Conservation (phyloP, 2,329 filamentous ascomycete genomes). For the Ophioceras dolichostomum region DNA sequence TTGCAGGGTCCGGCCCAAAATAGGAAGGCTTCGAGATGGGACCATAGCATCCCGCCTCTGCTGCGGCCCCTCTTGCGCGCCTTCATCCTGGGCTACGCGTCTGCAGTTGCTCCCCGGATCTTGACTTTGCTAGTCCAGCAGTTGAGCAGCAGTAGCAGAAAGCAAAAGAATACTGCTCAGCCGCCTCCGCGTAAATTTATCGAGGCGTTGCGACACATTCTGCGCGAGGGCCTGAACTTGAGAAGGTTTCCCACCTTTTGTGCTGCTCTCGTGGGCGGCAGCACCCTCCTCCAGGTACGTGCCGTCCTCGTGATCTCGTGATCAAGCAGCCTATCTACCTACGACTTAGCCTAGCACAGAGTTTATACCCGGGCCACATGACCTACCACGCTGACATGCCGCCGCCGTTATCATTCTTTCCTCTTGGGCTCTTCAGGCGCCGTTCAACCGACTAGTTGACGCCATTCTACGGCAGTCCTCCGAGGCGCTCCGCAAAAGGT, state of each 20-base stretch:
- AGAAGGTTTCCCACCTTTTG: slow-evolving; percentile 52
- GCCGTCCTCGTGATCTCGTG: slow-evolving; percentile 10
- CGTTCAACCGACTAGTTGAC: slow-evolving; percentile 16
- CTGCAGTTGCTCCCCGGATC: slow-evolving; percentile 42
- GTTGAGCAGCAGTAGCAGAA: slow-evolving; percentile 26
- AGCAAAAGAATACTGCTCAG: slow-evolving; percentile 10
- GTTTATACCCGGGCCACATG: no score
- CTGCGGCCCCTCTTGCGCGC: slow-evolving; percentile 45
- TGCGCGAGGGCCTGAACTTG: slow-evolving; percentile 38
- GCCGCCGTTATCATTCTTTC: no score
- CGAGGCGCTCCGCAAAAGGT: slow-evolving; percentile 18
- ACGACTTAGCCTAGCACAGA: no score
- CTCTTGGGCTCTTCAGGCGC: slow-evolving; percentile 12
- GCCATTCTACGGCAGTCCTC: slow-evolving; percentile 13
- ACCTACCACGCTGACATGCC: no score
- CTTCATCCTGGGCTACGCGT: slow-evolving; percentile 49
- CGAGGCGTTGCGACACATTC: slow-evolving; percentile 24
- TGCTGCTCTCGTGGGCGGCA: slow-evolving; percentile 45
- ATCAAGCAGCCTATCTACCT: no score
- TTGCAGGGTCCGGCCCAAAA: no score
- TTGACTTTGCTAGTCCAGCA: slow-evolving; percentile 40
- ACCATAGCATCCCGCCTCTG: slow-evolving; percentile 29
- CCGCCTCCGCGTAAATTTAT: slow-evolving; percentile 16
- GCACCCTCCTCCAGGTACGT: slow-evolving; percentile 44
- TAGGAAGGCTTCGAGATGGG: no score